These are phyloP conservation scores for Ceratocystis variospora DNA, from an alignment of 2,329 filamentous ascomycete species.

Conservation along the genomic window DNA sequence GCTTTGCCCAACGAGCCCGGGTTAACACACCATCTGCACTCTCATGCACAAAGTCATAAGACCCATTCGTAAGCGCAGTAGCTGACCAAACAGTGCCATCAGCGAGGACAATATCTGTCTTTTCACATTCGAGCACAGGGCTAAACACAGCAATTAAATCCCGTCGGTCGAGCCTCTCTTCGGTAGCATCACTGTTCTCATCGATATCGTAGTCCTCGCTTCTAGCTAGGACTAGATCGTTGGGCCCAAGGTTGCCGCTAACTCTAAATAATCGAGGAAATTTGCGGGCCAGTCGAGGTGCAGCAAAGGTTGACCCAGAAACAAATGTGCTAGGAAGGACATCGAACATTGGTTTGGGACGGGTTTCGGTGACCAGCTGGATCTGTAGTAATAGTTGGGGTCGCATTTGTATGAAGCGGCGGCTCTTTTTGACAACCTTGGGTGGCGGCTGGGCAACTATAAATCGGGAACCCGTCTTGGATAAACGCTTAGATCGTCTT, in stretches of 20 bases:
- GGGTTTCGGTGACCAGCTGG: slow-evolving; percentile 47
- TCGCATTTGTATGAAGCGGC: slow-evolving; percentile 51
- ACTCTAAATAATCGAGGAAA: slow-evolving; percentile 51
- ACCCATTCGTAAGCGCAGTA: slow-evolving; percentile 38
- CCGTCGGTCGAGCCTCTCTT: slow-evolving; percentile 33
- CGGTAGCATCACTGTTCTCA: slow-evolving; percentile 35
- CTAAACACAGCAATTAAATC: slow-evolving; percentile 57
- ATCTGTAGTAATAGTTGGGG: slow-evolving; percentile 59
- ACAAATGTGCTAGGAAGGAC: slow-evolving; percentile 56
- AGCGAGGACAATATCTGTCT: slow-evolving; percentile 51
- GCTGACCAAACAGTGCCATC: slow-evolving; percentile 48
- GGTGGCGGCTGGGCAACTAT: slow-evolving; percentile 55
- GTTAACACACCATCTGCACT: slow-evolving; percentile 7
- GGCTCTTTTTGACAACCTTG: slow-evolving; percentile 43
- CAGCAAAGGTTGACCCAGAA: slow-evolving; percentile 38
- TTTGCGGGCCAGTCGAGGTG: slow-evolving; percentile 44
- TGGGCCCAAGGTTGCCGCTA: slow-evolving; percentile 48
- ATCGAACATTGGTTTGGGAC: slow-evolving; percentile 56
- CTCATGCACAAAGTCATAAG: slow-evolving; percentile 50
- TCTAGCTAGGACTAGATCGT: slow-evolving; percentile 57
- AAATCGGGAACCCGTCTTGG: slow-evolving; percentile 41
- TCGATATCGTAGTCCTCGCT: slow-evolving; percentile 52
- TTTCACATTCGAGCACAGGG: slow-evolving; percentile 34
- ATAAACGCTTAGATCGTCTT: slow-evolving; percentile 19
- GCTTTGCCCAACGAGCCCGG: slow-evolving; percentile 16